These are phyloP conservation scores for Xylaria sp. DNA, from an alignment of 2,329 filamentous ascomycete genomes.

Conservation along the genomic window DNA sequence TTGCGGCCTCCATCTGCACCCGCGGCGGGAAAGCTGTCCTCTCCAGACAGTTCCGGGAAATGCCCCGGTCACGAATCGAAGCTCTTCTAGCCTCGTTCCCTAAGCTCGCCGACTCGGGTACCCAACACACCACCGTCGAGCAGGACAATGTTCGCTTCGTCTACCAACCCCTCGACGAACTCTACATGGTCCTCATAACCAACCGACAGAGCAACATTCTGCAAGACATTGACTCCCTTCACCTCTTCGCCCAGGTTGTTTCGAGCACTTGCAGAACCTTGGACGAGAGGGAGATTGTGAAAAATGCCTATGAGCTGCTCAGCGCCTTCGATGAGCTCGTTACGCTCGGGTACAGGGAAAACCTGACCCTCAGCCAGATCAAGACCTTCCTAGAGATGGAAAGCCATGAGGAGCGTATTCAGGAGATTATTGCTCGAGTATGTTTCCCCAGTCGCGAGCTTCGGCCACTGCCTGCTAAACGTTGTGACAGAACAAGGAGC, in stretches of 20 bases:
- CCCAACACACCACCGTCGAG: conserved; percentile 97
- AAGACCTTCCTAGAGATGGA: conserved; percentile 99
- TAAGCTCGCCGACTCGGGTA: conserved; percentile 94
- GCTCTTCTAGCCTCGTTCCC: conserved; percentile 96
- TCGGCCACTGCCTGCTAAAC: conserved; percentile 32
- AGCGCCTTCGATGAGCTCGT: conserved; percentile 98
- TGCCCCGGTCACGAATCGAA: conserved; percentile 96
- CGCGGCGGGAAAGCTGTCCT: conserved; percentile 98
- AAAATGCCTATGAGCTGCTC: conserved; percentile 95
- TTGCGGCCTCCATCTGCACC: conserved; percentile 98
- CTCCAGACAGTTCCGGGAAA: conserved; percentile 97
- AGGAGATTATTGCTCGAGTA: conserved; percentile 95
- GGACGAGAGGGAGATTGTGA: conserved; percentile 94
- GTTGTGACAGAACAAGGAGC: conserved; percentile 85
- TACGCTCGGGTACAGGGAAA: conserved; percentile 94
- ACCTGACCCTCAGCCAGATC: conserved; percentile 95
- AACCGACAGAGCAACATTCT: conserved; percentile 99
- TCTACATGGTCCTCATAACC: conserved; percentile 99
- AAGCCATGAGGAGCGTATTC: conserved; percentile 97
- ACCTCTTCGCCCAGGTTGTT: conserved; percentile 97
- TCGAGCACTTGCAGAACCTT: conserved; percentile 95
- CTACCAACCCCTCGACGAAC: conserved; percentile 97
- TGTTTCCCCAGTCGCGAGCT: conserved; percentile 42
- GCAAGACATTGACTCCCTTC: conserved; percentile 98
- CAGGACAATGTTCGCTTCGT: conserved; percentile 99